These are phyloP conservation scores for Ophiostoma sp. DNA, from an alignment of 2,329 filamentous ascomycete genomes.

Conservation along the genomic window DNA sequence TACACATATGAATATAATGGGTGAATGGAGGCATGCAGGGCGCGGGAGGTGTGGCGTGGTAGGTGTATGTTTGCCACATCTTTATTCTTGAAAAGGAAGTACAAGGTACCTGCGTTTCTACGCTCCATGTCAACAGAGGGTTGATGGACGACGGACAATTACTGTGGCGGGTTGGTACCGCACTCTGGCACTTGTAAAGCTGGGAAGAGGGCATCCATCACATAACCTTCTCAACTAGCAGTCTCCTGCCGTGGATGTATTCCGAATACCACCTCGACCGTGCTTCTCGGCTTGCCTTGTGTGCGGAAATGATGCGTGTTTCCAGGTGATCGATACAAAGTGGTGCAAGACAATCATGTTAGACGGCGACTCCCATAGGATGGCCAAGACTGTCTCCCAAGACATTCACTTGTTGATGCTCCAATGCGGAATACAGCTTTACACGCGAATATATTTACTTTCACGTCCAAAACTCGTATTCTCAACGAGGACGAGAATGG, in stretches of 20 bases:
- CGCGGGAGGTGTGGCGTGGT: not conserved
- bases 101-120: not conserved
- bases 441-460: not conserved
- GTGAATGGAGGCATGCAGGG: too few species aligned
- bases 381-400: not conserved
- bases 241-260: not conserved
- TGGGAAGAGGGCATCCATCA: not conserved
- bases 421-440: not conserved
- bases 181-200: not conserved
- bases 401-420: not conserved
- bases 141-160: not conserved
- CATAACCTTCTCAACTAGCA: not conserved
- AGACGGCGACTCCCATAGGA: not conserved
- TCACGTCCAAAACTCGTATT: not conserved
- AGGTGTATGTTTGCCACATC: slow-evolving; percentile 1
- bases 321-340: not conserved
- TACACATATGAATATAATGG: not conserved
- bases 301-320: not conserved
- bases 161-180: not conserved
- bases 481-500: not conserved
- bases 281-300: not conserved
- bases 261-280: too few species aligned
- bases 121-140: not conserved
- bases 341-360: not conserved
- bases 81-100: not conserved